Evolutionary conservation across 2,329 filamentous ascomycete genomes (phyloP), one percentile per base, ranked within the genome.

Genomic region (Monosporascus sp.): DNA sequence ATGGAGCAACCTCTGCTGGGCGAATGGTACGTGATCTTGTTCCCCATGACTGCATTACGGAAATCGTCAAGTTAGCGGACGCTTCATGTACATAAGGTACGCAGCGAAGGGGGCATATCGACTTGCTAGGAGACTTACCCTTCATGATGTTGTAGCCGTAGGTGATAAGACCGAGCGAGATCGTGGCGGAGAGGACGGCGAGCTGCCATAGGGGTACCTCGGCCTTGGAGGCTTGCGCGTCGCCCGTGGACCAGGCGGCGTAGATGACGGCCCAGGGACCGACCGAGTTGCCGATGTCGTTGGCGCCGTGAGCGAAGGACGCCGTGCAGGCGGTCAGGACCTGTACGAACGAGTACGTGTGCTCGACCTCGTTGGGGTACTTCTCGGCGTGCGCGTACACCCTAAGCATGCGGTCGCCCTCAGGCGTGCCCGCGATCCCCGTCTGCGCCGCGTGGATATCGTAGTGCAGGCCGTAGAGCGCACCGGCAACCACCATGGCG

Each of bases 81-180:
- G 37, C 9, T 17, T 49, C 45, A n/a, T 46, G 18, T 27, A 27
- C 7, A 27, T 27, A 27, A 27, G 7, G 25, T 27, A 27, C 7
- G 8, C 8, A 27, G 24, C 24, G n/a, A 27, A 27, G 2, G 25
- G 25, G 24, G 24, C 6, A 25, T 25, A 6, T 25, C 24, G 24
- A 25, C 24, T 25, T 25, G 24, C 6, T 25, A 25, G 24, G 24
- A 2, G 24, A 58, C 78, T 69, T 71, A 83, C 81, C 83, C 74
- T 88, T 89, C 86, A 90, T 90, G 72, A 90, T 90, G 75, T 90
- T 90, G 75, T 90, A 90, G 9, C 87, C 88, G 62, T 90, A 90
- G 15, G 86, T 90, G 65, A 85, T 76, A 53, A 90, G 77, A 60
- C 87, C 88, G 42, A 84, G 57, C 47, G 79, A 88, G 65, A 90